phyloP scores from a whole-genome alignment of 148 eudicot species.

The Arctostaphylos glauca region DNA sequence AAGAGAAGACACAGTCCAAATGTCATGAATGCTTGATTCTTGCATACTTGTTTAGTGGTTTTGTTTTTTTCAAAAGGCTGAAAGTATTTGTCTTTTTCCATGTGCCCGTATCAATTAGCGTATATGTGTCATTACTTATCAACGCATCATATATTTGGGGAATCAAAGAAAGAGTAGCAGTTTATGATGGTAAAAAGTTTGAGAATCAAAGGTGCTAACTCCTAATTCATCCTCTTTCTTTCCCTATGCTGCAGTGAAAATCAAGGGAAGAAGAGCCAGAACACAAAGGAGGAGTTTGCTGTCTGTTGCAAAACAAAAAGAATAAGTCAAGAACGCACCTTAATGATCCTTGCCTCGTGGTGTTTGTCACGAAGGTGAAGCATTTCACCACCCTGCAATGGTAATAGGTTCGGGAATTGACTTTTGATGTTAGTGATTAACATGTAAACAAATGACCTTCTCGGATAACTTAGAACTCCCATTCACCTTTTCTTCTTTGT shows the following conservation, averaged over 20 bases:
- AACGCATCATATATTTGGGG: neutral
- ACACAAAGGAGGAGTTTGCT: constrained; percentile 17
- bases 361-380: constrained; percentile 17
- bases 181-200: neutral
- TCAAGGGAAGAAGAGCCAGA: constrained; percentile 1
- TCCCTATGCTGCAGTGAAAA: constrained; percentile 20
- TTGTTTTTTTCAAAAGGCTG: no score
- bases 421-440: constrained; percentile 33
- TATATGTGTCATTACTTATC: neutral
- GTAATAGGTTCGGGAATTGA: constrained; percentile 97
- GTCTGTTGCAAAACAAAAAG: constrained; percentile 11
- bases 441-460: constrained; percentile 24
- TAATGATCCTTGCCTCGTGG: constrained; percentile 48
- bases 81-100: no score
- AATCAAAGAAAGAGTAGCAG: neutral
- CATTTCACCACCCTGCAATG: constrained; percentile 40
- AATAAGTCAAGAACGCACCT: constrained; percentile 99
- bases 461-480: constrained; percentile 14
- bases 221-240: neutral
- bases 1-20: no score
- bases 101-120: no score
- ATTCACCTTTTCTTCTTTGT: neutral
- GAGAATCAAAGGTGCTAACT: neutral
- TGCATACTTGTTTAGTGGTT: no score
- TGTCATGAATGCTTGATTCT: no score